Evolutionary conservation across 2,329 filamentous ascomycete genomes (phyloP).

Genomic region (Claviceps monticola): DNA sequence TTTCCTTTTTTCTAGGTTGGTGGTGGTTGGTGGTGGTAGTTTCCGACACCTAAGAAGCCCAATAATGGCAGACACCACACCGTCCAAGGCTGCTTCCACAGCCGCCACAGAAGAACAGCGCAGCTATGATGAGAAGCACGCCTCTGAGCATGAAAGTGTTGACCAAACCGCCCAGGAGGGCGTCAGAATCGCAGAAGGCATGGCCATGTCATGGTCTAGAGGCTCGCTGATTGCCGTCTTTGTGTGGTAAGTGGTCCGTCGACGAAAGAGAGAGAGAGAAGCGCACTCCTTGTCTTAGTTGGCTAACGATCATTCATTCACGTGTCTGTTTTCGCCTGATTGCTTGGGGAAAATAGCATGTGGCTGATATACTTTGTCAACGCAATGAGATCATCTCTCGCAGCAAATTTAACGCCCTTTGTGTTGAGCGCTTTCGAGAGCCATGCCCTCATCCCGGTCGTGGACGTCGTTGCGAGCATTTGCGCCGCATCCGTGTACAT

Average conservation of each 20-base stretch:
- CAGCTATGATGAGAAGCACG: not conserved
- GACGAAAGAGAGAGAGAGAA: too few relatives aligned
- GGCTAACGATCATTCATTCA: too few relatives aligned
- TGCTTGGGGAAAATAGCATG: not conserved
- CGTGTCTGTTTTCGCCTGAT: not conserved
- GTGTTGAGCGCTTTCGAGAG: constrained; percentile 28
- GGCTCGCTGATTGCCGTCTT: constrained; percentile 3
- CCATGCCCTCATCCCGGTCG: constrained; percentile 40
- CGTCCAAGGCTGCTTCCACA: not conserved
- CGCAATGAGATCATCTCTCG: constrained; percentile 3
- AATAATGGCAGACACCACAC: not conserved
- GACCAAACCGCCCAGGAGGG: not conserved
- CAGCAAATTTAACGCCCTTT: not conserved
- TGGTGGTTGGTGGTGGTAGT: not conserved
- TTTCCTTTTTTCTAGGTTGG: not conserved
- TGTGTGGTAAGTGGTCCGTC: not conserved
- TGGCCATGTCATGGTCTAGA: constrained; percentile 1
- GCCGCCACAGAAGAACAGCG: not conserved
- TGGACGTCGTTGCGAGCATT: constrained; percentile 37
- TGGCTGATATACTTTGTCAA: constrained; percentile 5
- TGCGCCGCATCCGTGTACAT: constrained; percentile 47
- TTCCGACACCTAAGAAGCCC: not conserved
- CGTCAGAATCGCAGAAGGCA: constrained; percentile 1
- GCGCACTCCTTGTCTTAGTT: too few relatives aligned
- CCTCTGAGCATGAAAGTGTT: not conserved